Conservation (phyloP, 2,329 filamentous ascomycete genomes). For the Colletotrichum destructivum region DNA sequence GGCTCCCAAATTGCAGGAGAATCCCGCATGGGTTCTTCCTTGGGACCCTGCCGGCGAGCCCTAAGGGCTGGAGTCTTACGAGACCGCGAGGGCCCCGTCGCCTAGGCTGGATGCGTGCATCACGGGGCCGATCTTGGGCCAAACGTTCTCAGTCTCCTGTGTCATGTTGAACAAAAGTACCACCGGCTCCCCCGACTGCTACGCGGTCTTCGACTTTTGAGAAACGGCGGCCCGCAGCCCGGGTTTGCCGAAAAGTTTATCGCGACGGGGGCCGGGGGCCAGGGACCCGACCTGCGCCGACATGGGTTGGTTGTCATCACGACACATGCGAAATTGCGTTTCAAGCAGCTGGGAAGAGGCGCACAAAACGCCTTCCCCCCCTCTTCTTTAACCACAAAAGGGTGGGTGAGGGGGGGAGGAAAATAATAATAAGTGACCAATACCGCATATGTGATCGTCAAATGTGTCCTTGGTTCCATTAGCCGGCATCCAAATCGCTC, state of each 20-base stretch:
- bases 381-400: too few species aligned
- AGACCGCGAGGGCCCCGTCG: not conserved
- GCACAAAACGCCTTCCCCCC: not conserved
- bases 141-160: not conserved
- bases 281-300: not conserved
- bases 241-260: conserved; percentile 15
- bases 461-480: too few species aligned
- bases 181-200: not conserved
- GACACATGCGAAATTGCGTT: not conserved
- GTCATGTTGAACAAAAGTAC: not conserved
- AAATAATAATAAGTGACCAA: too few species aligned
- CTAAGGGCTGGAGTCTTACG: too few species aligned
- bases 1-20: not conserved
- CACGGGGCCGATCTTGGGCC: not conserved
- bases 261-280: conserved; percentile 4
- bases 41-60: not conserved
- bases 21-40: not conserved
- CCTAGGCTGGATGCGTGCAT: not conserved
- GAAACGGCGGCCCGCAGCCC: conserved; percentile 5
- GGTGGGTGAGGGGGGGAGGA: too few species aligned
- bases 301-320: not conserved
- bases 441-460: too few species aligned
- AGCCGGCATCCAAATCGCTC: too few species aligned
- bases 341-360: not conserved
- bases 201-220: not conserved